phyloP scores from a whole-genome alignment of 2,329 filamentous ascomycete species.

The Colletotrichum tabaci region DNA sequence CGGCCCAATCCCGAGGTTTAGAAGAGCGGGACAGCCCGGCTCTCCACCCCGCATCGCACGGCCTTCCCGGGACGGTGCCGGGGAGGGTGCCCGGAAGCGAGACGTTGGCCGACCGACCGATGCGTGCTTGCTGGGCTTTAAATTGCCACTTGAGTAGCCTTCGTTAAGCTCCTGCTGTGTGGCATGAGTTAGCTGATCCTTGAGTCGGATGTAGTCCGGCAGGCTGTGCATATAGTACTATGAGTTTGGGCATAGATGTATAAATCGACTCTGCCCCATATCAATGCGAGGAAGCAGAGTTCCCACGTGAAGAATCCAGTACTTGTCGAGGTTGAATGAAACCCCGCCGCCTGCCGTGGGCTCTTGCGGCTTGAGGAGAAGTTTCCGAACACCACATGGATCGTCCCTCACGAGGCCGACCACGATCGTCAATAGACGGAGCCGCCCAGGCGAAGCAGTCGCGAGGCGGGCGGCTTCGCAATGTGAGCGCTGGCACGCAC shows the following conservation, averaged over 20 bases:
- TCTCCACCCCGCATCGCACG: conserved; percentile 13
- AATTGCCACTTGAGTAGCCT: too few relatives aligned
- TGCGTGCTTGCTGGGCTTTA: too few relatives aligned
- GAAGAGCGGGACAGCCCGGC: conserved; percentile 5
- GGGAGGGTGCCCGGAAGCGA: too few relatives aligned
- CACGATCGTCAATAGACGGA: conserved; percentile 1
- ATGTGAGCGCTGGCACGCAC: conserved; percentile 7
- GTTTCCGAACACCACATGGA: not conserved
- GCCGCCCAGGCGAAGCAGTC: not conserved
- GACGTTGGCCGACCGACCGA: too few relatives aligned
- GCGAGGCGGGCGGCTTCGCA: conserved; percentile 13
- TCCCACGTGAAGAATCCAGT: too few relatives aligned
- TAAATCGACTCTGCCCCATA: not conserved
- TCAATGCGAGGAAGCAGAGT: not conserved
- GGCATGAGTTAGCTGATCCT: conserved; percentile 5
- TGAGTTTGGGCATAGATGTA: too few relatives aligned
- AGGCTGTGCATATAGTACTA: too few relatives aligned
- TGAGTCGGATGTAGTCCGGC: not conserved
- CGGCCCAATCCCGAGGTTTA: conserved; percentile 5
- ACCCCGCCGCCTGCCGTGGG: not conserved
- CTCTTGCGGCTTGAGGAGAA: not conserved
- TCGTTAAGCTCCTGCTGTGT: not conserved
- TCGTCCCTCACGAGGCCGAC: not conserved
- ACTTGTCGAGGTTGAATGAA: not conserved
- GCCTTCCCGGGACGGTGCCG: conserved; percentile 15